Percentiles rank a stretch among this genome's conserved stretches.
These are phyloP conservation scores for Pseudisothecium myosuroides DNA, from an alignment of 225 moss, liverwort and hornwort genomes.

Conservation along the genomic window DNA sequence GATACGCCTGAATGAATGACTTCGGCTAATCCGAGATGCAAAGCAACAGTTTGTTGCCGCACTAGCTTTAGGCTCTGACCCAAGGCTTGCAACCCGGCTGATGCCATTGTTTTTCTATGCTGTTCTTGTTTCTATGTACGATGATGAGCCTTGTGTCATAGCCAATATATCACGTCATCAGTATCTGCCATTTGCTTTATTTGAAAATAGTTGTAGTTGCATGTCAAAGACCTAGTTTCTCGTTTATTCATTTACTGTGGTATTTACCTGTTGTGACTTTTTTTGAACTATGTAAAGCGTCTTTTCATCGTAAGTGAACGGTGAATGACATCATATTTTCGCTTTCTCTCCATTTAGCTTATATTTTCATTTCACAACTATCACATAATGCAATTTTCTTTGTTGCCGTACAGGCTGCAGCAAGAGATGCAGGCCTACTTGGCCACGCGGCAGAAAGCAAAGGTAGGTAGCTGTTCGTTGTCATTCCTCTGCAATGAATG, in stretches of 20 bases:
- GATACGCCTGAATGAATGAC: neutral
- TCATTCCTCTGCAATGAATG: neutral
- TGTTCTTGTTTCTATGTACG: neutral
- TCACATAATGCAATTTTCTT: neutral
- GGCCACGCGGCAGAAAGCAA: conserved; percentile 53
- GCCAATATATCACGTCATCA: neutral
- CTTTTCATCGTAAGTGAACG: neutral
- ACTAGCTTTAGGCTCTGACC: neutral
- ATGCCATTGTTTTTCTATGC: neutral
- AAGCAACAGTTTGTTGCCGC: neutral
- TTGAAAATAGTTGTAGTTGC: neutral
- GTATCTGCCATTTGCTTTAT: neutral
- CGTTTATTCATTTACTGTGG: neutral
- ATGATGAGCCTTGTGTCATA: neutral
- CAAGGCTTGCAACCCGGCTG: neutral
- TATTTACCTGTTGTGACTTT: neutral
- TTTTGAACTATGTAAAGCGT: neutral
- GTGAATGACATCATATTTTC: neutral
- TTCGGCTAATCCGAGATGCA: neutral
- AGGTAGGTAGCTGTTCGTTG: conserved; percentile 23
- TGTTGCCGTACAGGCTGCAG: conserved; percentile 45
- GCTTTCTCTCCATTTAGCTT: neutral
- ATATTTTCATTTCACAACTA: neutral
- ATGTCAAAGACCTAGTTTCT: neutral
- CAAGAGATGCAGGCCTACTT: conserved; percentile 75